These are phyloP conservation scores for Aquilaria malaccensis DNA, from an alignment of 345 rosid genomes.

Conservation along the genomic window DNA sequence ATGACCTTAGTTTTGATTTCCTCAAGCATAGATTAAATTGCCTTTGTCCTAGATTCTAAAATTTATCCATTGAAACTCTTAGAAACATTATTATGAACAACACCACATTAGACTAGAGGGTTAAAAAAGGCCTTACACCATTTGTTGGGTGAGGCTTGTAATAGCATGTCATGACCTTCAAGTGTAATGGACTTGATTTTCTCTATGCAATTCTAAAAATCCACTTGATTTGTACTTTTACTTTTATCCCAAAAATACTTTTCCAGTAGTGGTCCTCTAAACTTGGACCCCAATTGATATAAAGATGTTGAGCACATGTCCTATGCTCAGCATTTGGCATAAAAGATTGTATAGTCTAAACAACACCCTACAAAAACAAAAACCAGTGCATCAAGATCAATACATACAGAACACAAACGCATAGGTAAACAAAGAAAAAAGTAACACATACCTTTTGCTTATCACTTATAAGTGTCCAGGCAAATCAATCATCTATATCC, in stretches of 20 bases:
- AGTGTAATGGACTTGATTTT: not conserved
- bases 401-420: no score
- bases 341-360: no score
- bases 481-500: not conserved
- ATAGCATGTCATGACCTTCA: no score
- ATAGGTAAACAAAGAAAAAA: no score
- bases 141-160: no score
- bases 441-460: not conserved
- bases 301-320: no score
- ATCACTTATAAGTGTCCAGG: no score
- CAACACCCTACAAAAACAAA: no score
- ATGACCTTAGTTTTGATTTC: no score
- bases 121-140: not conserved
- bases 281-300: not conserved
- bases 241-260: not conserved
- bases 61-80: no score
- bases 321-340: no score
- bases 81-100: not conserved
- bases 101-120: not conserved
- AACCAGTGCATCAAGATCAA: no score
- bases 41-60: not conserved
- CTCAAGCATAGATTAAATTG: not conserved
- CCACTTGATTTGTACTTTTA: not conserved
- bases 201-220: not conserved
- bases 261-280: not conserved